Percentiles rank a stretch among this genome's conserved stretches.
phyloP scores from a whole-genome alignment of 257 asterid species.

The Solanum bukasovii region DNA sequence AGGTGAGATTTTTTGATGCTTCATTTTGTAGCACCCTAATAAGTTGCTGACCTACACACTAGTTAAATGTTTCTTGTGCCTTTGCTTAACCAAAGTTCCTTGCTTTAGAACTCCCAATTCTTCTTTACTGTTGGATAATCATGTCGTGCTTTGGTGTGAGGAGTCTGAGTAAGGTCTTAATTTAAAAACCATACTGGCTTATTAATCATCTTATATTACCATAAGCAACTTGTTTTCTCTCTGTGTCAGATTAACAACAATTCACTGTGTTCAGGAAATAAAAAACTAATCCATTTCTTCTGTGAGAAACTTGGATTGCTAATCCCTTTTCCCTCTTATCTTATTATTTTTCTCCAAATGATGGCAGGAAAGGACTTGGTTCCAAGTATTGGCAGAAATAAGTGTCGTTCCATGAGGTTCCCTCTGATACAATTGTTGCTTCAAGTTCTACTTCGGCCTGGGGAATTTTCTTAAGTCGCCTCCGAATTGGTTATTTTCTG shows the following conservation, averaged over 20 bases:
- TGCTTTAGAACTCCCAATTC: not conserved
- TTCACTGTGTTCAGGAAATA: not conserved
- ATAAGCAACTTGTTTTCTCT: not conserved
- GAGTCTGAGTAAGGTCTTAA: not conserved
- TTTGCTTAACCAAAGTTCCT: not conserved
- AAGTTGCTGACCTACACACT: not conserved
- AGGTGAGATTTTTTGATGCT: conserved; percentile 32
- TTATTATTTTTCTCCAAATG: not conserved
- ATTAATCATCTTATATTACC: too few relatives aligned
- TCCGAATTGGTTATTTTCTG: conserved; percentile 67
- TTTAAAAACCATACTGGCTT: not conserved
- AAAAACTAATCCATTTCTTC: not conserved
- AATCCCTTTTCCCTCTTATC: not conserved
- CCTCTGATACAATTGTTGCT: conserved; percentile 83
- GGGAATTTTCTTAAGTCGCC: conserved; percentile 71
- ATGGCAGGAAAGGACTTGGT: conserved; percentile 58
- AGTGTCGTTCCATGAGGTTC: conserved; percentile 63
- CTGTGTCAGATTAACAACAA: not conserved
- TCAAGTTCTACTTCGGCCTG: conserved; percentile 77
- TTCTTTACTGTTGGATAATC: not conserved
- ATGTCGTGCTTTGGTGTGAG: not conserved
- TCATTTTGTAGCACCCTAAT: not conserved
- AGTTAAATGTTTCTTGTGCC: not conserved
- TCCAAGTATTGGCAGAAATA: conserved; percentile 34
- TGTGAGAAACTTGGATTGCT: not conserved